A percentile compares a stretch with the other conserved stretches of the same genome.
Conservation (phyloP, 176 grass and related monocot genomes). For the Cenchrus americanus region DNA sequence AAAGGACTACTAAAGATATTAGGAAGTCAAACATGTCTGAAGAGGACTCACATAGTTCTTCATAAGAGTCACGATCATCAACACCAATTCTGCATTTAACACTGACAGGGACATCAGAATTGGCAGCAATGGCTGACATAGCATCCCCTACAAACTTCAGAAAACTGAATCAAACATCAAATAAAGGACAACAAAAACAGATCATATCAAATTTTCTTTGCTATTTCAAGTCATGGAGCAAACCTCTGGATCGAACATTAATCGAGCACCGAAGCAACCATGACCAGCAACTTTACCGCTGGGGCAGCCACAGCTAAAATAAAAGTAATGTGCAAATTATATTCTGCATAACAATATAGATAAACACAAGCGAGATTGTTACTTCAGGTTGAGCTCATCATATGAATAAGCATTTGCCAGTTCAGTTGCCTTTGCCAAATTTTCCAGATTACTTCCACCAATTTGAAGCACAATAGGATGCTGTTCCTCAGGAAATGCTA, state of each 20-base stretch:
- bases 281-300: slow-evolving; percentile 92
- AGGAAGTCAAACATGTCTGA: slow-evolving; percentile 10
- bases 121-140: slow-evolving; percentile 90
- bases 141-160: slow-evolving; percentile 93
- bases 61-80: slow-evolving; percentile 85
- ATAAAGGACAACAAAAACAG: slow-evolving; percentile 13
- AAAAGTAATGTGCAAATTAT: slow-evolving; percentile 40
- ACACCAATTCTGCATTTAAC: slow-evolving; percentile 97
- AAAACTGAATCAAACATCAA: slow-evolving; percentile 46
- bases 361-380: slow-evolving; percentile 13
- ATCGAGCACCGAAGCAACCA: slow-evolving; percentile 90
- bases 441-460: slow-evolving; percentile 92
- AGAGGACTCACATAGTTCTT: slow-evolving; percentile 84
- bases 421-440: slow-evolving; percentile 84
- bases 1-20: neutral
- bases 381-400: slow-evolving; percentile 97
- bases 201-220: slow-evolving; percentile 16
- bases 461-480: slow-evolving; percentile 94
- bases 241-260: slow-evolving; percentile 97
- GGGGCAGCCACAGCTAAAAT: slow-evolving; percentile 87
- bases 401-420: slow-evolving; percentile 89
- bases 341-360: neutral
- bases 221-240: slow-evolving; percentile 37
- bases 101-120: slow-evolving; percentile 81
- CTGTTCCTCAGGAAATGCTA: slow-evolving; percentile 87